phyloP scores from a whole-genome alignment of 345 rosid species.

The Euphorbia peplus region DNA sequence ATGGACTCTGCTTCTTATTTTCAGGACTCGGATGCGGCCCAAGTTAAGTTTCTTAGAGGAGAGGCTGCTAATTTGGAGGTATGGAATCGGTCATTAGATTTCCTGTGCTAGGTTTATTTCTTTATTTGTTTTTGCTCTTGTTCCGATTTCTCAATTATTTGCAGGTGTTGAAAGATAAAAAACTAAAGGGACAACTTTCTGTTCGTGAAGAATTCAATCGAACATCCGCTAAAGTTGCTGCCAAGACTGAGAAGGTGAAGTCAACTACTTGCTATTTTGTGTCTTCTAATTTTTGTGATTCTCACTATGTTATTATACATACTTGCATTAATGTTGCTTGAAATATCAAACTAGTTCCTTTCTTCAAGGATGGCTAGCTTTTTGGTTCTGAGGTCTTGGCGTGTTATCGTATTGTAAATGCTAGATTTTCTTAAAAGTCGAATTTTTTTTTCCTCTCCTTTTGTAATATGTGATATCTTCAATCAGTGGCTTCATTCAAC shows the following conservation, averaged over 20 bases:
- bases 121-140: neutral
- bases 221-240: constrained; percentile 73
- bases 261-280: constrained; percentile 3
- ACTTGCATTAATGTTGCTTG: neutral
- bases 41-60: constrained; percentile 67
- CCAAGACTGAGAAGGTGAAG: constrained; percentile 80
- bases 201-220: constrained; percentile 62
- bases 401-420: neutral
- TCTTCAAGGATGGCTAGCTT: neutral
- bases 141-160: constrained; percentile 1
- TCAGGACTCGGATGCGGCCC: constrained; percentile 57
- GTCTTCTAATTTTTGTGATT: neutral
- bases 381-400: neutral
- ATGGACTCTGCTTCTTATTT: constrained; percentile 7
- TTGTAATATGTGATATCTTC: constrained; percentile 14
- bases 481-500: constrained; percentile 85
- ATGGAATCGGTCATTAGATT: constrained; percentile 7
- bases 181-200: constrained; percentile 65
- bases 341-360: neutral
- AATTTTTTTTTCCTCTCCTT: neutral
- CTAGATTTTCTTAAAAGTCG: neutral
- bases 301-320: neutral
- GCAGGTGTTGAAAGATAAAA: constrained; percentile 62
- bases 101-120: neutral
- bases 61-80: constrained; percentile 71